Evolutionary conservation across 345 rosid genomes (phyloP), one percentile per base, ranked within the genome.

Genomic region (Sonneratia caseolaris): DNA sequence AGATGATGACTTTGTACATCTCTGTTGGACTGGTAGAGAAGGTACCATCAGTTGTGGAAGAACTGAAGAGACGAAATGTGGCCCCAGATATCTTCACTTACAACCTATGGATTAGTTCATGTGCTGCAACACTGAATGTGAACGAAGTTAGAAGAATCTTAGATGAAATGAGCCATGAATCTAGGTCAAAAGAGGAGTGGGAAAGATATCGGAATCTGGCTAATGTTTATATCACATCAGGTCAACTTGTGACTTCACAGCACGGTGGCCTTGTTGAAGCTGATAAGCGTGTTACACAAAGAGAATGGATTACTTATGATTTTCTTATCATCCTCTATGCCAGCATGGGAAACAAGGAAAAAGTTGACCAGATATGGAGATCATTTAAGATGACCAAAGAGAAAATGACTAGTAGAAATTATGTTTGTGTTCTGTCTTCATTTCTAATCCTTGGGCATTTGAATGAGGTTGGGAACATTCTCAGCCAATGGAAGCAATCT

Each of bases 271-370:
- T 86, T 0, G 85, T 87, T 7, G 96, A 86, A 83, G 76, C 87
- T 0, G 97, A 84, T 78, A 89, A 82, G 72, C 65, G 85, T 57
- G 73, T 90, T 40, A 78, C 91, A 6, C 97, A 86, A 53, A 81
- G 99, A 81, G 97, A 95, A 72, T 95, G 96, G 97, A 82, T 92
- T 68, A 87, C 90, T 0, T 95, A 95, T 36, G 97, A 90, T 83
- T 91, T 91, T 72, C 93, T 94, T 32, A 78, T 92, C 76, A 84
- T 92, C 77, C 78, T 92, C 69, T 76, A 90, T 77, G 89, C 93
- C 11, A 89, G 90, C 70, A 72, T 95, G 78, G 86, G 86, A 43
- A 89, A 87, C 84, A 95, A 86, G 81, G 91, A 78, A 68, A 87
- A 78, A 79, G 75, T 94, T 9, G 90, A 87, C 83, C 96, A 87